These are phyloP conservation scores for Phytopythium boreale DNA, from an alignment of 352 stramenopile species.

Conservation along the genomic window DNA sequence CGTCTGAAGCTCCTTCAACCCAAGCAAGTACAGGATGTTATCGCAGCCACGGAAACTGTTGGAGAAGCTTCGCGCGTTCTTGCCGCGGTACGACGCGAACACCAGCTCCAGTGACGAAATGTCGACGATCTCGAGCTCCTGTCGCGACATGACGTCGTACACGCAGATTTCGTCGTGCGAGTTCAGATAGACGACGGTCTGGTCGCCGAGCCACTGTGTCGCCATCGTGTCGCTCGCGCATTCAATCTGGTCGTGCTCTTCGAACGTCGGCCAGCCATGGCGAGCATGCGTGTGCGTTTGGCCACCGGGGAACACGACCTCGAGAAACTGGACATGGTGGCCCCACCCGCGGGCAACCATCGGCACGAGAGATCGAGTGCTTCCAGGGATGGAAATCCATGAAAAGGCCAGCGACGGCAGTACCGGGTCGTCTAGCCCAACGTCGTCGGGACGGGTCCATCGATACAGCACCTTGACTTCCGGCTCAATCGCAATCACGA, in stretches of 20 bases:
- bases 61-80: conserved; percentile 76
- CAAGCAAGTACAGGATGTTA: conserved; percentile 92
- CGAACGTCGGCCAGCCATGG: conserved; percentile 94
- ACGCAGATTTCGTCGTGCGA: conserved; percentile 95
- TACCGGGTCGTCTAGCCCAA: conserved; percentile 62
- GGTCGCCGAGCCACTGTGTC: conserved; percentile 95
- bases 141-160: conserved; percentile 95
- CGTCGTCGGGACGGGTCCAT: conserved; percentile 87
- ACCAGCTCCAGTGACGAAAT: conserved; percentile 93
- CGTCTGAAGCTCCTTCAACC: conserved; percentile 90
- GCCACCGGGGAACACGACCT: conserved; percentile 77
- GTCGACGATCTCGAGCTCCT: conserved; percentile 93
- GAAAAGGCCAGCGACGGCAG: conserved; percentile 94
- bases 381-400: conserved; percentile 90
- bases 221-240: conserved; percentile 88
- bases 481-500: conserved; percentile 94
- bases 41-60: conserved; percentile 92
- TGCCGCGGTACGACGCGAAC: conserved; percentile 90
- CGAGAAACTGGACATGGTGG: conserved; percentile 92
- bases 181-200: conserved; percentile 94
- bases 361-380: conserved; percentile 75
- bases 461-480: conserved; percentile 93
- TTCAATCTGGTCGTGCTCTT: conserved; percentile 92
- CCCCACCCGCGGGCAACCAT: conserved; percentile 93
- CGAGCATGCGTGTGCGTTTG: conserved; percentile 69